Evolutionary conservation across 768 basidiomycete species (phyloP).

Genomic region (Xerocomus potaroensis): DNA sequence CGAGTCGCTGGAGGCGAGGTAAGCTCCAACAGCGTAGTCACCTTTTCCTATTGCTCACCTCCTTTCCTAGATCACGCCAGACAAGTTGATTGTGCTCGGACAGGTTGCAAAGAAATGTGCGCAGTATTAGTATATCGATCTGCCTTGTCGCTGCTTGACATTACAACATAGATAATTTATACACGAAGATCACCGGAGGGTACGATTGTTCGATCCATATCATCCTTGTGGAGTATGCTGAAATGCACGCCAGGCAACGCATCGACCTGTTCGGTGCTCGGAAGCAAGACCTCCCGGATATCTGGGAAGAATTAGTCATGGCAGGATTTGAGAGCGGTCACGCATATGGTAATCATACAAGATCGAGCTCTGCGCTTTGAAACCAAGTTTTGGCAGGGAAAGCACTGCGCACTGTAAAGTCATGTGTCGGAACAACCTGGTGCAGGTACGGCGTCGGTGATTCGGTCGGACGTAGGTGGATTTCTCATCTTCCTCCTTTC

Average conservation of each 20-base stretch:
- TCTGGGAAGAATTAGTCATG: constrained; percentile 58
- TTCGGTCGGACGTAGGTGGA: constrained; percentile 49
- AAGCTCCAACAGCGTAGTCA: neutral
- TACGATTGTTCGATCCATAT: constrained; percentile 5
- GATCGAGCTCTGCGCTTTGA: neutral
- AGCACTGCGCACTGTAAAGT: constrained; percentile 68
- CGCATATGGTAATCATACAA: constrained; percentile 53
- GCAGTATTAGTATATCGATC: too few relatives aligned
- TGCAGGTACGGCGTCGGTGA: constrained; percentile 73
- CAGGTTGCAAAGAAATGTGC: constrained; percentile 62
- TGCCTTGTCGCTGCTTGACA: too few relatives aligned
- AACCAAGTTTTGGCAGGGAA: constrained; percentile 24
- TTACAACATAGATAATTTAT: constrained; percentile 41
- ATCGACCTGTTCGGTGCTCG: constrained; percentile 70
- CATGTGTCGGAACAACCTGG: constrained; percentile 70
- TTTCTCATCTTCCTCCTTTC: neutral
- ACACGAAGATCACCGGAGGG: constrained; percentile 56
- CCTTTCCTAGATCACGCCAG: constrained; percentile 46
- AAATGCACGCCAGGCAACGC: constrained; percentile 40
- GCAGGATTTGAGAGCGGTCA: constrained; percentile 77
- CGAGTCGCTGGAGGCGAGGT: constrained; percentile 68
- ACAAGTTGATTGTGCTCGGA: constrained; percentile 60
- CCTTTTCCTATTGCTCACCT: neutral
- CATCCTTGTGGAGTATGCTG: neutral
- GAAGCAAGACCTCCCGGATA: constrained; percentile 64